phyloP scores from a whole-genome alignment of 768 basidiomycete species.

The Erythrobasidium yunnanense region DNA sequence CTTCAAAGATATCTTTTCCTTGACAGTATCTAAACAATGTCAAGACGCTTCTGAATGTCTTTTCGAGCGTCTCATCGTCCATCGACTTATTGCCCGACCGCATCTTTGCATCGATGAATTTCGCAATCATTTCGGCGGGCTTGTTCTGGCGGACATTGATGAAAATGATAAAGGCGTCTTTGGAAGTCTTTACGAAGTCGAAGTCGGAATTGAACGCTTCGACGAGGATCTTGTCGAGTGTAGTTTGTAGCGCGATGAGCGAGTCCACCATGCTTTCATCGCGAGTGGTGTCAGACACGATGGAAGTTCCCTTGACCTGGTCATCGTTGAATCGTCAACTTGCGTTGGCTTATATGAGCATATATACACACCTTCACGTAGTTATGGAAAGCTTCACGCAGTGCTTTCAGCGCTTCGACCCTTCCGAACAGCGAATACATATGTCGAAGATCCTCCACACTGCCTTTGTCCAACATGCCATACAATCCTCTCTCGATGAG shows the following conservation, averaged over 20 bases:
- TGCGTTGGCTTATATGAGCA: too few relatives aligned
- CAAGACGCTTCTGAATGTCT: slow-evolving; percentile 56
- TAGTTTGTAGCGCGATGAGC: slow-evolving; percentile 58
- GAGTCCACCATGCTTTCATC: slow-evolving; percentile 71
- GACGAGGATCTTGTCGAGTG: slow-evolving; percentile 49
- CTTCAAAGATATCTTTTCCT: slow-evolving; percentile 78
- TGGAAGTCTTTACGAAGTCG: slow-evolving; percentile 28
- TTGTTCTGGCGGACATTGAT: slow-evolving; percentile 59
- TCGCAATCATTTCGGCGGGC: slow-evolving; percentile 87
- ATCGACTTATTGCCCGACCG: slow-evolving; percentile 67
- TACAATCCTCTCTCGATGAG: slow-evolving; percentile 49
- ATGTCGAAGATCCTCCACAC: slow-evolving; percentile 45
- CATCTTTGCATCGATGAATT: slow-evolving; percentile 76
- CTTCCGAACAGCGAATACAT: slow-evolving; percentile 58
- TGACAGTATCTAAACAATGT: slow-evolving; percentile 73
- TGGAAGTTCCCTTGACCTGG: slow-evolving; percentile 52
- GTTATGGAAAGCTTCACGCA: slow-evolving; percentile 55
- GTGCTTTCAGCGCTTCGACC: slow-evolving; percentile 49
- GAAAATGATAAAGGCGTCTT: slow-evolving; percentile 64
- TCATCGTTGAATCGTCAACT: neutral
- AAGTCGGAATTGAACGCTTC: slow-evolving; percentile 50
- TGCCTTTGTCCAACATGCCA: slow-evolving; percentile 48
- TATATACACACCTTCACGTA: slow-evolving; percentile 50
- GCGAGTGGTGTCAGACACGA: slow-evolving; percentile 53
- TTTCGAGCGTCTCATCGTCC: slow-evolving; percentile 56